Percentiles rank a stretch among this genome's conserved stretches.
Conservation (phyloP, 257 asterid genomes). For the Nicotiana otophora region DNA sequence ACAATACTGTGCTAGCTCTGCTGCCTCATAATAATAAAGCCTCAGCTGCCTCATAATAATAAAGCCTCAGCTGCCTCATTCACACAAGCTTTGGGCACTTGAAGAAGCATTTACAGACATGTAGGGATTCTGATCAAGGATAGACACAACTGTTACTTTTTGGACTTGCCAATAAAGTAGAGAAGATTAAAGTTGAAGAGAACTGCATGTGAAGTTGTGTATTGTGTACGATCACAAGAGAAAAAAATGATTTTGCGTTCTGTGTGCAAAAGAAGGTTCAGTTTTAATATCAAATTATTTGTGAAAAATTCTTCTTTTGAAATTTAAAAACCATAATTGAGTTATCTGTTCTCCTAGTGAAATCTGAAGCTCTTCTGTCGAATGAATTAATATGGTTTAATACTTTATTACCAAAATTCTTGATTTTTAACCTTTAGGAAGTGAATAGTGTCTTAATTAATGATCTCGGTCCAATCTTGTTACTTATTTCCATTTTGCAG, state of each 20-base stretch:
- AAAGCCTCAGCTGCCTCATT: no score
- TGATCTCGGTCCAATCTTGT: background rate
- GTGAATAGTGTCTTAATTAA: background rate
- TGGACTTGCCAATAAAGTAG: background rate
- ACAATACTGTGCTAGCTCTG: background rate
- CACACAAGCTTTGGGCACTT: background rate
- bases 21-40: background rate
- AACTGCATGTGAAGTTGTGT: background rate
- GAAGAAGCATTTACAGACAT: background rate
- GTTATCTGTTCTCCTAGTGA: background rate
- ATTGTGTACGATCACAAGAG: background rate
- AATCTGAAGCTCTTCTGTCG: background rate
- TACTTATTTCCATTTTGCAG: constrained; percentile 40
- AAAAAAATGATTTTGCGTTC: background rate
- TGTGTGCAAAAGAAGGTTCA: background rate
- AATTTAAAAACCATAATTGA: background rate
- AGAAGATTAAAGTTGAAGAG: background rate
- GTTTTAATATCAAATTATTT: background rate
- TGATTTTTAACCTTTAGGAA: background rate
- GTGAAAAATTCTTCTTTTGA: background rate
- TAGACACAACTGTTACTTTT: background rate
- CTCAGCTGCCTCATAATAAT: background rate
- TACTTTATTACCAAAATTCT: background rate
- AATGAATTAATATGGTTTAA: background rate
- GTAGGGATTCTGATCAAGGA: background rate